Conservation (phyloP, 495 filamentous ascomycete genomes). For the Penicillium bialowiezense region DNA sequence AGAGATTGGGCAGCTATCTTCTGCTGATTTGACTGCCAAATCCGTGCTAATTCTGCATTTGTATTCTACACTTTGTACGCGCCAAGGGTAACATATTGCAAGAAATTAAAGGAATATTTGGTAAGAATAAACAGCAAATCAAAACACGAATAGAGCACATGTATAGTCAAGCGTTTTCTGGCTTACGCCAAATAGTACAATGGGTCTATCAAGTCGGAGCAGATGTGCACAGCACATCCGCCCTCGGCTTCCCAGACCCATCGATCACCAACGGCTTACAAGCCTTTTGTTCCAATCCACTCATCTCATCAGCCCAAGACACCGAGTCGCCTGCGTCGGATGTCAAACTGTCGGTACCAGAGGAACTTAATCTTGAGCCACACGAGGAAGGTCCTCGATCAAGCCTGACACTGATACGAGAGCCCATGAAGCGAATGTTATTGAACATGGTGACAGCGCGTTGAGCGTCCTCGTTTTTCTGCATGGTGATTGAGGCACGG, state of each 20-base stretch:
- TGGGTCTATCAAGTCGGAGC: slow-evolving; percentile 13
- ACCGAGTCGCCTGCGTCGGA: neutral
- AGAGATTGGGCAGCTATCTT: too few relatives aligned
- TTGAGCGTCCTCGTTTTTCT: slow-evolving; percentile 33
- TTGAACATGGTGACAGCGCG: slow-evolving; percentile 29
- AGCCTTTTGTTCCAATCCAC: neutral
- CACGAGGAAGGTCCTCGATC: too few relatives aligned
- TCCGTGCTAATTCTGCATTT: too few relatives aligned
- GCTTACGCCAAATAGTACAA: neutral
- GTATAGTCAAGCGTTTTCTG: neutral
- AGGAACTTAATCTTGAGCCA: slow-evolving; percentile 7
- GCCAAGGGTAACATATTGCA: too few relatives aligned
- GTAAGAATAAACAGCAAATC: neutral
- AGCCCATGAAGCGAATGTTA: slow-evolving; percentile 31
- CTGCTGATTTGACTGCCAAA: too few relatives aligned
- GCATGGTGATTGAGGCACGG: slow-evolving; percentile 33
- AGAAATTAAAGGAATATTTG: too few relatives aligned
- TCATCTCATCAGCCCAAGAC: slow-evolving; percentile 6
- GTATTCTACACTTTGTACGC: neutral
- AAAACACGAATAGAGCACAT: neutral
- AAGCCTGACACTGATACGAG: slow-evolving; percentile 22
- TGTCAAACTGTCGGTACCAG: neutral
- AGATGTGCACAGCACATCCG: slow-evolving; percentile 16
- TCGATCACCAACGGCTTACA: slow-evolving; percentile 39
- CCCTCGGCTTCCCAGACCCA: slow-evolving; percentile 29